phyloP scores from a whole-genome alignment of 805 yeast genomes.

The Brettanomyces custersianus region DNA sequence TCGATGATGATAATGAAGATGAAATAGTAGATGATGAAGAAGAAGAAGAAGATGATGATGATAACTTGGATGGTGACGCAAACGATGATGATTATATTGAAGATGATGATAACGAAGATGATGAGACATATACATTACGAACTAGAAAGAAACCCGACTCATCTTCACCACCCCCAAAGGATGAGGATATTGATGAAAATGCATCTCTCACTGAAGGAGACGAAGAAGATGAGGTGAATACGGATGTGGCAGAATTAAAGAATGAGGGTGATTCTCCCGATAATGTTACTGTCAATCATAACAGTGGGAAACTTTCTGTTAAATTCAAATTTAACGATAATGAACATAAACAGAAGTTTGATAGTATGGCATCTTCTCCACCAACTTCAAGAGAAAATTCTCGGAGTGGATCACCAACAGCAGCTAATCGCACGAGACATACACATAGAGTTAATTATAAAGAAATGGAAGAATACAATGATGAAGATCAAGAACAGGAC shows the following conservation, averaged over 20 bases:
- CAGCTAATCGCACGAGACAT: slow-evolving; percentile 1
- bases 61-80: slow-evolving; percentile 3
- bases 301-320: slow-evolving; percentile 4
- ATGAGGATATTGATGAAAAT: slow-evolving; percentile 5
- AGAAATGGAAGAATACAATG: slow-evolving; percentile 16
- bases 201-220: slow-evolving; percentile 8
- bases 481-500: slow-evolving; percentile 2
- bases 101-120: slow-evolving; percentile 7
- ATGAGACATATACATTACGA: slow-evolving; percentile 4
- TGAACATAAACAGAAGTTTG: slow-evolving; percentile 6
- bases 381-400: slow-evolving; percentile 1
- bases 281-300: background rate
- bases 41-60: slow-evolving; percentile 5
- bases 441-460: slow-evolving; percentile 8
- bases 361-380: slow-evolving; percentile 1
- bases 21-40: slow-evolving; percentile 1
- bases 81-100: slow-evolving; percentile 5
- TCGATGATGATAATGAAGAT: slow-evolving; percentile 28
- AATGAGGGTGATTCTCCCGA: background rate
- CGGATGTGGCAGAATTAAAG: background rate
- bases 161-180: slow-evolving; percentile 1
- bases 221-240: slow-evolving; percentile 7
- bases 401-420: background rate
- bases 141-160: background rate
- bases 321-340: slow-evolving; percentile 12